Evolutionary conservation across 2,329 filamentous ascomycete genomes (phyloP).

Genomic region (Rhytidhysteron rufulum): DNA sequence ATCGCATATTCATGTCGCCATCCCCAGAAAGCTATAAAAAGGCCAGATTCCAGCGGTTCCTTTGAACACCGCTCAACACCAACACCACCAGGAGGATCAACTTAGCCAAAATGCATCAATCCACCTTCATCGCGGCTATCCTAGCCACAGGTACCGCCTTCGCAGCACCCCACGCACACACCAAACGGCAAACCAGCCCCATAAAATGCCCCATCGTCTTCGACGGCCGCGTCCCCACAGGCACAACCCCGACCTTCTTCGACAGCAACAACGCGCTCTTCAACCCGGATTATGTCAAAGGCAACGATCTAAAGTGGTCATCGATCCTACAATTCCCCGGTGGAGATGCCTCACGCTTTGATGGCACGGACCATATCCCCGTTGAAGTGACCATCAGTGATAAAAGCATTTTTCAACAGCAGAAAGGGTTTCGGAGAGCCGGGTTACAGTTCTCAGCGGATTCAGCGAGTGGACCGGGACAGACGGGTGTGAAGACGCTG

Average conservation of each 20-base stretch:
- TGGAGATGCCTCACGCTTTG: slow-evolving; percentile 44
- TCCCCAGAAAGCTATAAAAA: too few species aligned
- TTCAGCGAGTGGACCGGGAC: slow-evolving; percentile 52
- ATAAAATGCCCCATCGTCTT: slow-evolving; percentile 35
- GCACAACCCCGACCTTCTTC: slow-evolving; percentile 21
- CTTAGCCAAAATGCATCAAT: slow-evolving; percentile 19
- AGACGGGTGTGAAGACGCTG: slow-evolving; percentile 55
- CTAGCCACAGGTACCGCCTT: slow-evolving; percentile 20
- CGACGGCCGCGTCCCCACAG: slow-evolving; percentile 31
- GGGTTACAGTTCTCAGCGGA: slow-evolving; percentile 52
- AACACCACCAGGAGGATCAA: too few species aligned
- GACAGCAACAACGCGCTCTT: slow-evolving; percentile 41
- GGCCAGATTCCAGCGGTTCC: too few species aligned
- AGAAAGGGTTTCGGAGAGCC: slow-evolving; percentile 59
- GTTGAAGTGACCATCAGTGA: slow-evolving; percentile 57
- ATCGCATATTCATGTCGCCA: too few species aligned
- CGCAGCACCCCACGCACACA: slow-evolving; percentile 11
- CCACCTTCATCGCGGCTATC: slow-evolving; percentile 16
- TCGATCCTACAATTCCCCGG: slow-evolving; percentile 49
- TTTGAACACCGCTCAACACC: too few species aligned
- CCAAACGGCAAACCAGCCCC: slow-evolving; percentile 8
- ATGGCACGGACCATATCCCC: slow-evolving; percentile 40
- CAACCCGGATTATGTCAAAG: slow-evolving; percentile 52
- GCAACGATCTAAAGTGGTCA: slow-evolving; percentile 50
- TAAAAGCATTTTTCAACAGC: slow-evolving; percentile 57